Percentiles rank a stretch among this genome's conserved stretches.
These are phyloP conservation scores for Claviceps maximensis DNA, from an alignment of 2,329 filamentous ascomycete species.

Conservation along the genomic window DNA sequence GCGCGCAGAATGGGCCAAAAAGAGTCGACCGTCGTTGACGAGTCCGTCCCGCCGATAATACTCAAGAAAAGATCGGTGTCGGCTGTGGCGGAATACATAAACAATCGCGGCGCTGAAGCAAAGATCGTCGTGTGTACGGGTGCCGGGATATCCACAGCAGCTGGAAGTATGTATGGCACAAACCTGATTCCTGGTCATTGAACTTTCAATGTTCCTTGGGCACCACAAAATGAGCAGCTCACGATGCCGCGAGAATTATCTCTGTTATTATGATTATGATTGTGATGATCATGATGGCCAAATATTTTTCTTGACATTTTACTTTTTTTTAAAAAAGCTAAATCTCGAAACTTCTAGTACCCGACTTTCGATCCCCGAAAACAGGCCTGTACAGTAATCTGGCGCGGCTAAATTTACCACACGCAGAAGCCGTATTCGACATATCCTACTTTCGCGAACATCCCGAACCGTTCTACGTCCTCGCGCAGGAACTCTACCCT, in stretches of 20 bases:
- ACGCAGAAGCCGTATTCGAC: slow-evolving; percentile 89
- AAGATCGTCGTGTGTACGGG: slow-evolving; percentile 82
- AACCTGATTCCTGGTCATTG: neutral
- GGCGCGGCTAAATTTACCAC: slow-evolving; percentile 68
- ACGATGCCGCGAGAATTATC: no score
- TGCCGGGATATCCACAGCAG: slow-evolving; percentile 71
- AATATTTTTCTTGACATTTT: no score
- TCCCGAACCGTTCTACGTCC: slow-evolving; percentile 79
- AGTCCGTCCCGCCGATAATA: slow-evolving; percentile 48
- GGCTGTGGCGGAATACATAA: slow-evolving; percentile 70
- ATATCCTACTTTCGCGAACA: slow-evolving; percentile 77
- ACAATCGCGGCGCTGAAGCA: slow-evolving; percentile 44
- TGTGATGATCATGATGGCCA: no score
- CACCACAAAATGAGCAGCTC: no score
- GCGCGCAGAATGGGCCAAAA: slow-evolving; percentile 72
- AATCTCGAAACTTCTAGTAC: slow-evolving; percentile 40
- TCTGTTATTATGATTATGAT: no score
- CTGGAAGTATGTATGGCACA: slow-evolving; percentile 41
- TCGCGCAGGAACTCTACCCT: slow-evolving; percentile 86
- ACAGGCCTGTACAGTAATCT: slow-evolving; percentile 93
- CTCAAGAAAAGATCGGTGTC: slow-evolving; percentile 57
- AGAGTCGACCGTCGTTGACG: slow-evolving; percentile 50
- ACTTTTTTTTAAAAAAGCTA: neutral
- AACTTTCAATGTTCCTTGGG: no score
- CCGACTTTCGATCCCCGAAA: slow-evolving; percentile 86